phyloP scores from a whole-genome alignment of 305 asterid genomes.

The Fraxinus paxiana region DNA sequence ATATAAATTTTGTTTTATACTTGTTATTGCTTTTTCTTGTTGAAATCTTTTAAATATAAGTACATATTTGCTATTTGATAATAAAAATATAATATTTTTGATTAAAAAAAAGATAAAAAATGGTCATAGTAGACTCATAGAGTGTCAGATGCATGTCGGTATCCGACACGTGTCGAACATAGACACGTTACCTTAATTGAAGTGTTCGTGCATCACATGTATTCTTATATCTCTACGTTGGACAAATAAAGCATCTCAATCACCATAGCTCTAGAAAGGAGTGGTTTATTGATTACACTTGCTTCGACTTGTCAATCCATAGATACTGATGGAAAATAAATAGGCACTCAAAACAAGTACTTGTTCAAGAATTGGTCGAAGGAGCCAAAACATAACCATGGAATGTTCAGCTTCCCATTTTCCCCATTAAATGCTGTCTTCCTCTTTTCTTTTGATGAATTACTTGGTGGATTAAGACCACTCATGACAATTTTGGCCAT shows the following conservation, averaged over 20 bases:
- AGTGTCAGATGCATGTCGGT: too few relatives aligned
- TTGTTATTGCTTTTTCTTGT: too few relatives aligned
- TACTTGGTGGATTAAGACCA: neutral
- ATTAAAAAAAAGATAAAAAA: too few relatives aligned
- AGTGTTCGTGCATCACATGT: neutral
- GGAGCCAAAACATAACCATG: neutral
- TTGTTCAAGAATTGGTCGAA: neutral
- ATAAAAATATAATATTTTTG: too few relatives aligned
- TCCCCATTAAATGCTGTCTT: neutral
- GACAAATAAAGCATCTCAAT: neutral
- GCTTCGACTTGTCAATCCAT: neutral
- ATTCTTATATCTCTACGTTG: neutral
- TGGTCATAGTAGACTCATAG: too few relatives aligned
- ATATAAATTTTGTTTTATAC: too few relatives aligned
- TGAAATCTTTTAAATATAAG: too few relatives aligned
- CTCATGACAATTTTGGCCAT: neutral
- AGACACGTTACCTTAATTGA: too few relatives aligned
- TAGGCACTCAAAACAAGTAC: too few relatives aligned
- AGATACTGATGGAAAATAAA: too few relatives aligned
- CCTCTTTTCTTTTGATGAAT: neutral
- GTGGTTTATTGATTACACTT: neutral
- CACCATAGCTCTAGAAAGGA: neutral
- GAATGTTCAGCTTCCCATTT: neutral
- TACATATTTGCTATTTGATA: too few relatives aligned
- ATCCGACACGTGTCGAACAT: too few relatives aligned